phyloP scores from a whole-genome alignment of 345 rosid genomes.

The Moricandia moricandioides region DNA sequence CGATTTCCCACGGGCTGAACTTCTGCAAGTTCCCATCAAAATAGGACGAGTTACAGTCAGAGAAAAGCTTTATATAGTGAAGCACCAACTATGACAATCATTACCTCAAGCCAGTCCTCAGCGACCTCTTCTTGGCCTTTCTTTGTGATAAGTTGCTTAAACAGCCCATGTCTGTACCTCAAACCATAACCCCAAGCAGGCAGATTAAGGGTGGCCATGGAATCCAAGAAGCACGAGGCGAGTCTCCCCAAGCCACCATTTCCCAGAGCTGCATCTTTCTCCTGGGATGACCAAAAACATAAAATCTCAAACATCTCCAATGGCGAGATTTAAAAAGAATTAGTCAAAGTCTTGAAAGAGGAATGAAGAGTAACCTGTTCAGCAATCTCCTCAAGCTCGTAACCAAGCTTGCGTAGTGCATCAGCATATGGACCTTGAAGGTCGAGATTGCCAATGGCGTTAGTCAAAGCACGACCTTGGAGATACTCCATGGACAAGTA shows the following conservation, averaged over 20 bases:
- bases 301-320: conserved; percentile 20
- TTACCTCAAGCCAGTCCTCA: conserved; percentile 99
- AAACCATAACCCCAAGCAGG: conserved; percentile 99
- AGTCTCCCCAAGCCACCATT: conserved; percentile 98
- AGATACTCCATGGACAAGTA: conserved; percentile 97
- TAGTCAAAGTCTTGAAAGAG: background rate
- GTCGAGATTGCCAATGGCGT: conserved; percentile 77
- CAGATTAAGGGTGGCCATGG: conserved; percentile 92
- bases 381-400: conserved; percentile 76
- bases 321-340: background rate
- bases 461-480: conserved; percentile 93
- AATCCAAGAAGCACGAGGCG: conserved; percentile 94
- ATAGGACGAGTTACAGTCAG: conserved; percentile 9
- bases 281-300: conserved; percentile 44
- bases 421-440: conserved; percentile 74
- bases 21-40: conserved; percentile 59
- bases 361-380: conserved; percentile 60
- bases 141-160: conserved; percentile 78
- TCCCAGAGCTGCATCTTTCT: conserved; percentile 97
- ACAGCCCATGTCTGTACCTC: conserved; percentile 90
- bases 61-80: conserved; percentile 22
- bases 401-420: conserved; percentile 75
- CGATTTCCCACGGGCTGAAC: conserved; percentile 98
- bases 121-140: conserved; percentile 94
- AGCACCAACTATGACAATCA: background rate